A percentile compares a stretch with the other conserved stretches of the same genome.
phyloP scores from a whole-genome alignment of 768 basidiomycete species.

The Leccinum incarnatum region DNA sequence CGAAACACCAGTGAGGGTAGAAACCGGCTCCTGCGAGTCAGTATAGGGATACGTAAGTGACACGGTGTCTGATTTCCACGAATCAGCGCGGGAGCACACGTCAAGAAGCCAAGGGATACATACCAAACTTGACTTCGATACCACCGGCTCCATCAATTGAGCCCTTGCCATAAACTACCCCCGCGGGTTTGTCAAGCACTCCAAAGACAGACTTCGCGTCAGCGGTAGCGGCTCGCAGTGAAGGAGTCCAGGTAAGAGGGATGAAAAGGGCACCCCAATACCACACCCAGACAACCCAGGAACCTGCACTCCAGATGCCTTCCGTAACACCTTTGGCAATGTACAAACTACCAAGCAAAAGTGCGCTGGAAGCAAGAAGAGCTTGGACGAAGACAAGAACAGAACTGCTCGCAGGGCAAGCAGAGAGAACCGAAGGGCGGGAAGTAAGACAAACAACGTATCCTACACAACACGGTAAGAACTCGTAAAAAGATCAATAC shows the following conservation, averaged over 20 bases:
- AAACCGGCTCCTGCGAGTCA: slow-evolving; percentile 52
- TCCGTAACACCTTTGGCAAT: slow-evolving; percentile 29
- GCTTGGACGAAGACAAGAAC: slow-evolving; percentile 54
- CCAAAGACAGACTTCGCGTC: slow-evolving; percentile 78
- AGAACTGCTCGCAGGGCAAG: slow-evolving; percentile 1
- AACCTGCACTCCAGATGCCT: slow-evolving; percentile 27
- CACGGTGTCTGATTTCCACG: slow-evolving; percentile 61
- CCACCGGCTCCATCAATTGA: slow-evolving; percentile 67
- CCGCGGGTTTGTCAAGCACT: slow-evolving; percentile 76
- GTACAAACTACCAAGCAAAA: slow-evolving; percentile 61
- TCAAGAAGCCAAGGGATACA: slow-evolving; percentile 17
- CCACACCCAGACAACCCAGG: slow-evolving; percentile 31
- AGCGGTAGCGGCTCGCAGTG: slow-evolving; percentile 74
- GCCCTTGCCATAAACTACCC: slow-evolving; percentile 80
- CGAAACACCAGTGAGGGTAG: slow-evolving; percentile 72
- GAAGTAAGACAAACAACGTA: slow-evolving; percentile 13
- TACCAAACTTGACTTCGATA: slow-evolving; percentile 87
- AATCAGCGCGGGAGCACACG: not conserved
- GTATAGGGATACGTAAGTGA: slow-evolving; percentile 66
- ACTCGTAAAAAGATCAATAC: not conserved
- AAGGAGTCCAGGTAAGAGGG: slow-evolving; percentile 27
- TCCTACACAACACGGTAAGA: slow-evolving; percentile 11
- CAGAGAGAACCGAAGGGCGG: slow-evolving; percentile 9
- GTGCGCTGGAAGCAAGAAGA: slow-evolving; percentile 75
- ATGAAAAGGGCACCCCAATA: slow-evolving; percentile 33